phyloP scores from a whole-genome alignment of 352 stramenopile genomes.

The Peronospora destructor region DNA sequence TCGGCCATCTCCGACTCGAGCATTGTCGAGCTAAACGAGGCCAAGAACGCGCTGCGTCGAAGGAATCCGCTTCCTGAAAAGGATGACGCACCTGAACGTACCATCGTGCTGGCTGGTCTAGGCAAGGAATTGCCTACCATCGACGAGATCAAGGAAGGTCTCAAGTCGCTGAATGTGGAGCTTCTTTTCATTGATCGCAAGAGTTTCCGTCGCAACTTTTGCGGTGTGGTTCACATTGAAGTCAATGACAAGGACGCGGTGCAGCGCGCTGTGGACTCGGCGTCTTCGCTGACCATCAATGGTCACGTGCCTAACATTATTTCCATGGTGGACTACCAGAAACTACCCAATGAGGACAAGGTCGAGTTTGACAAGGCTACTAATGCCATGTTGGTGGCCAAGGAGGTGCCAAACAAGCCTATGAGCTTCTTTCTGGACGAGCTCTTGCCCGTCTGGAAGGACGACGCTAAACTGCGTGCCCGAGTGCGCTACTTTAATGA shows the following conservation, averaged over 20 bases:
- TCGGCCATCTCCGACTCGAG: conserved; percentile 66
- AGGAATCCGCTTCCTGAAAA: conserved; percentile 55
- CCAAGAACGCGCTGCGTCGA: conserved; percentile 69
- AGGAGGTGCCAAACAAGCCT: conserved; percentile 68
- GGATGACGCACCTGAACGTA: conserved; percentile 58
- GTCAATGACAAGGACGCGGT: conserved; percentile 53
- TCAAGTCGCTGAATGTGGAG: conserved; percentile 49
- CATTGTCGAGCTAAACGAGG: conserved; percentile 73
- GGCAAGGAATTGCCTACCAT: conserved; percentile 56
- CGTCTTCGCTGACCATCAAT: conserved; percentile 54
- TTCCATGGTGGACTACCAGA: conserved; percentile 44
- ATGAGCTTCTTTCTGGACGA: conserved; percentile 69
- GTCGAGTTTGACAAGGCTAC: conserved; percentile 82
- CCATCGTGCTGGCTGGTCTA: conserved; percentile 64
- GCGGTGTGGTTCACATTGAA: conserved; percentile 68
- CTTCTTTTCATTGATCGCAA: conserved; percentile 71
- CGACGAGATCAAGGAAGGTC: conserved; percentile 71
- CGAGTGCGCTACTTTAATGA: conserved; percentile 66
- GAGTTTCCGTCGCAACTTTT: conserved; percentile 63
- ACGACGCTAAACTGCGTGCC: conserved; percentile 54
- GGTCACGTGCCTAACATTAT: conserved; percentile 51
- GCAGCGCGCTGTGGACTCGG: conserved; percentile 41
- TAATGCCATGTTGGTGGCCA: conserved; percentile 74
- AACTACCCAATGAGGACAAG: conserved; percentile 62
- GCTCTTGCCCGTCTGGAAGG: conserved; percentile 62